Conservation (phyloP, 2,329 filamentous ascomycete species). For the Cercospora nicotianae region DNA sequence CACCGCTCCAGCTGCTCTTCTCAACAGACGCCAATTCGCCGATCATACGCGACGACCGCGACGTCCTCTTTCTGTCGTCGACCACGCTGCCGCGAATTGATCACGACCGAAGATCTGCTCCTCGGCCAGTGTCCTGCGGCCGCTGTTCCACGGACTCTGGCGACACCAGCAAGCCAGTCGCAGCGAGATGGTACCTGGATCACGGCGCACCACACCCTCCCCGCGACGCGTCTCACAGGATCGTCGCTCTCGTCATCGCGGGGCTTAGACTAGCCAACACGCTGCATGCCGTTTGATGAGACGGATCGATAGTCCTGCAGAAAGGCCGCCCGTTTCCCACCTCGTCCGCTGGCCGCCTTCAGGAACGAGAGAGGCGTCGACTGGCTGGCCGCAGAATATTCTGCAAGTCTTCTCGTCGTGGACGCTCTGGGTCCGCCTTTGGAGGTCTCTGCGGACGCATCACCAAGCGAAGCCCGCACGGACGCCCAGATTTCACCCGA, state of each 20-base stretch:
- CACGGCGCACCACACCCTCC: background rate
- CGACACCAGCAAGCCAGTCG: background rate
- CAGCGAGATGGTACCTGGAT: slow-evolving; percentile 7
- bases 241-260: background rate
- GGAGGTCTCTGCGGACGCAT: background rate
- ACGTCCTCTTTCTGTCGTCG: background rate
- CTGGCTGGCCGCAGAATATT: background rate
- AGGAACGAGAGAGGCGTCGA: background rate
- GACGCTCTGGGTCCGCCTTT: background rate
- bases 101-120: background rate
- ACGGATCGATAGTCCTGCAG: slow-evolving; percentile 4
- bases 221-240: background rate
- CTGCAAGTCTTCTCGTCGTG: background rate
- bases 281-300: slow-evolving; percentile 6
- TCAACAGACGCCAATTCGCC: background rate
- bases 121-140: background rate
- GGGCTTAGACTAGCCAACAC: slow-evolving; percentile 7
- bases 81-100: background rate
- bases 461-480: background rate
- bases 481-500: background rate
- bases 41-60: background rate
- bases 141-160: background rate
- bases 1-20: background rate
- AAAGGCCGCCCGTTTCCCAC: background rate
- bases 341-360: background rate